phyloP scores from a whole-genome alignment of 1,139 yeast genomes.

The Pneumocystis canis region DNA sequence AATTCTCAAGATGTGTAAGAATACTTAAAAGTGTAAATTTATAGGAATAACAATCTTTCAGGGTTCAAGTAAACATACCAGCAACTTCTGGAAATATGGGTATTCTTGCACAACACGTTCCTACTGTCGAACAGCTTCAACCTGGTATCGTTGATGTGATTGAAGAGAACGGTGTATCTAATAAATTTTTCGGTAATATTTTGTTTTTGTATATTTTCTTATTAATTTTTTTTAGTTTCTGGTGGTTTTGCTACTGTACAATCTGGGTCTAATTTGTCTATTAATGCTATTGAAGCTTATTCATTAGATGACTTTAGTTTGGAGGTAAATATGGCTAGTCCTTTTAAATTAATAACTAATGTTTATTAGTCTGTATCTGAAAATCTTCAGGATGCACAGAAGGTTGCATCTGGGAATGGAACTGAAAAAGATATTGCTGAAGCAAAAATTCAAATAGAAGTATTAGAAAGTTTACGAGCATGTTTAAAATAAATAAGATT shows the following conservation, averaged over 20 bases:
- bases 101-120: conserved; percentile 95
- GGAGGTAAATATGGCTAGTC: conserved; percentile 25
- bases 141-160: conserved; percentile 93
- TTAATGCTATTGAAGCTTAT: conserved; percentile 92
- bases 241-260: conserved; percentile 97
- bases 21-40: neutral
- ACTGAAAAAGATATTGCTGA: conserved; percentile 75
- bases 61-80: conserved; percentile 90
- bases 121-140: conserved; percentile 88
- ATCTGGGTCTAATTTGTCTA: conserved; percentile 82
- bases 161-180: conserved; percentile 61
- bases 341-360: neutral
- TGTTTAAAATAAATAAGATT: neutral
- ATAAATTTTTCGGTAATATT: conserved; percentile 43
- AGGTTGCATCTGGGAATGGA: conserved; percentile 72
- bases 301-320: conserved; percentile 79
- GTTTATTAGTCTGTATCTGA: conserved; percentile 44
- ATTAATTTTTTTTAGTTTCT: conserved; percentile 34
- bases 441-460: conserved; percentile 91
- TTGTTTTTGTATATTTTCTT: neutral
- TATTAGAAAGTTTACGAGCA: conserved; percentile 20
- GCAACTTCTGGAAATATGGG: conserved; percentile 95
- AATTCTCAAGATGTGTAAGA: conserved; percentile 10
- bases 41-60: conserved; percentile 16
- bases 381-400: conserved; percentile 86